Evolutionary conservation across 1,139 yeast species (phyloP), one percentile per base, ranked within the genome.

Genomic region (Kodamaea sp.): DNA sequence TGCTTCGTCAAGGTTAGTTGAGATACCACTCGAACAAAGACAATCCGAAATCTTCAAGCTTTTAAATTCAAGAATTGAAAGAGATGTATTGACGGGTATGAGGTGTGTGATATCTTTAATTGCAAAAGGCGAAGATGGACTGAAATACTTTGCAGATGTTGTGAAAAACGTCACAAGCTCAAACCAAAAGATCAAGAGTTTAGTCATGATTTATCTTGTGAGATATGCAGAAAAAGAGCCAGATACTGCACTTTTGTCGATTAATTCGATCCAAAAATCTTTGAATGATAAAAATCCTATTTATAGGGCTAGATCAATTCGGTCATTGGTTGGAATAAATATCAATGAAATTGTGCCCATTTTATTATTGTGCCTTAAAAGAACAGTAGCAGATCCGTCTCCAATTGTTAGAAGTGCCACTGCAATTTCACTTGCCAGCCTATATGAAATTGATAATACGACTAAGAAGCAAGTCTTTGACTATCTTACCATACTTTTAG

Each of bases 241-340:
- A 5, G 96, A 90, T 58, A 73, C 88, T 11, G 95, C 97, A 1
- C 70, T 94, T 26, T 68, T 94, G 36, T 81, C 96, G 0, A 85
- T 94, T 50, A 94, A 94, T 61, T 86, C 97, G 0, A 85, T 94
- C 35, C 98, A 94, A 58, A 88, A 86, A 58, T 73, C 87, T 1
- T 65, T 92, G 31, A 71, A 74, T 22, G 96, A 89, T 53, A 78
- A 80, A 46, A 76, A 74, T 43, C 84, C 95, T 0, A 72, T 76
- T 9, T 68, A 75, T 12, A 69, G 97, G 48, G 78, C 94, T 2
- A 67, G 84, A 42, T 84, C 96, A 0, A 74, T 94, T 36, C 73
- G 92, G 39, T 82, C 90, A 7, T 73, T 94, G 54, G 79, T 95
- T 2, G 89, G 92, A 8, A 84, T 94, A 39, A 73, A 80, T 32